Conservation (phyloP, 495 filamentous ascomycete species). For the Cairneyella variabilis region DNA sequence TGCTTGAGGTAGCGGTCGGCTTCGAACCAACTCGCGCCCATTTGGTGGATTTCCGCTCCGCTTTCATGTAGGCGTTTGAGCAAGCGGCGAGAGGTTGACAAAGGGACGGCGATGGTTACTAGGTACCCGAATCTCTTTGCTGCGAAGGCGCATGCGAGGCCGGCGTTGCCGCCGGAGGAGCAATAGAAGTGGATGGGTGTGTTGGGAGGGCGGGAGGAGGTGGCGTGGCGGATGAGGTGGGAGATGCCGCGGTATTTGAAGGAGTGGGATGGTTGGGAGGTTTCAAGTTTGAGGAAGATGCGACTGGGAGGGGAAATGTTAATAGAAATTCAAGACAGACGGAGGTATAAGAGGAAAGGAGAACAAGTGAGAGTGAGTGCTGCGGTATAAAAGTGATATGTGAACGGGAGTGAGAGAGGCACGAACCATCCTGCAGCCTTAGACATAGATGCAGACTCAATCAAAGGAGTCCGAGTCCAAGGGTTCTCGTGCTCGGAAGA, state of each 20-base stretch:
- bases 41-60: constrained; percentile 52
- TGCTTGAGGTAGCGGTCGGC: constrained; percentile 69
- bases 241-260: constrained; percentile 94
- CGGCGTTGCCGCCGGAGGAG: constrained; percentile 86
- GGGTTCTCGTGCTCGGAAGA: constrained; percentile 4
- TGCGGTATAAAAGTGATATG: not conserved
- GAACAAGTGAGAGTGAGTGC: too few relatives aligned
- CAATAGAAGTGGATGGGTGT: constrained; percentile 74
- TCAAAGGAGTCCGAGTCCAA: constrained; percentile 6
- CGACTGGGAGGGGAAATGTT: too few relatives aligned
- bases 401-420: not conserved
- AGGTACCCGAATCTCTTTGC: constrained; percentile 58
- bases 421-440: constrained; percentile 11
- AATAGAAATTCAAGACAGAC: too few relatives aligned
- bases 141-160: constrained; percentile 82
- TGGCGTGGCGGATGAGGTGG: constrained; percentile 65
- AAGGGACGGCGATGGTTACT: constrained; percentile 80
- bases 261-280: constrained; percentile 84
- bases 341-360: too few relatives aligned
- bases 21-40: constrained; percentile 67
- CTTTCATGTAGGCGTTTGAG: constrained; percentile 57
- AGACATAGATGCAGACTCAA: constrained; percentile 4
- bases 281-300: constrained; percentile 90
- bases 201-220: constrained; percentile 17
- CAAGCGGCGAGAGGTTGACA: constrained; percentile 64